Conservation (phyloP, 2,329 filamentous ascomycete genomes). For the Aureobasidium vineae region DNA sequence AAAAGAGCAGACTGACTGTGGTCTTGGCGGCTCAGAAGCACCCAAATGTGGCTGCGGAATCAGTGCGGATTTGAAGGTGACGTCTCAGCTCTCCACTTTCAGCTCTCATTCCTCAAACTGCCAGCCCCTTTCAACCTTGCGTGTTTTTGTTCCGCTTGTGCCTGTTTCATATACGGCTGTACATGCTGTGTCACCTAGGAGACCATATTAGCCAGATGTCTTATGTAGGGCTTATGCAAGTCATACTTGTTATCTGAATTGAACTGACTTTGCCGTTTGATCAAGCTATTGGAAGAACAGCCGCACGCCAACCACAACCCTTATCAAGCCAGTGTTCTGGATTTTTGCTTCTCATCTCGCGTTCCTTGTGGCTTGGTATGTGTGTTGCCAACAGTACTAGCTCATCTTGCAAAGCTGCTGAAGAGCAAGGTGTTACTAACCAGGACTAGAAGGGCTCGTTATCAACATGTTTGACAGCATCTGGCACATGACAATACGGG, state of each 20-base stretch:
- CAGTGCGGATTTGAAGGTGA: neutral
- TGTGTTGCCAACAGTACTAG: neutral
- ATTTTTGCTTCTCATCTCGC: neutral
- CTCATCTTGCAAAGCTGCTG: neutral
- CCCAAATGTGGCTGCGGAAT: slow-evolving; percentile 1
- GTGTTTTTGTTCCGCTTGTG: neutral
- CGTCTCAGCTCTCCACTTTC: slow-evolving; percentile 5
- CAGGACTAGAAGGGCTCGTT: neutral
- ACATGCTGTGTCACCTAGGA: neutral
- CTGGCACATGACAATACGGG: no score
- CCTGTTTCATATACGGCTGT: neutral
- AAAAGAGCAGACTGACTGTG: neutral
- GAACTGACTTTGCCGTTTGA: slow-evolving; percentile 8
- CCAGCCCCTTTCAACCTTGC: slow-evolving; percentile 1
- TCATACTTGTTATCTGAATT: neutral
- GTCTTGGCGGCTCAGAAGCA: neutral
- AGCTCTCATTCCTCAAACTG: neutral
- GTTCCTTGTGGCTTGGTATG: neutral
- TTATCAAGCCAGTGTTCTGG: neutral
- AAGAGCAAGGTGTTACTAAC: neutral
- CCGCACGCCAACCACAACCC: neutral
- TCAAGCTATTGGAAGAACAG: slow-evolving; percentile 10
- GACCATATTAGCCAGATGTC: neutral
- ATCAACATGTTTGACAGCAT: neutral
- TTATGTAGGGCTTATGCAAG: neutral